Percentiles rank a stretch among this genome's conserved stretches.
Evolutionary conservation across 2,329 filamentous ascomycete genomes (phyloP).

Genomic region (Fusarium nelsonii): DNA sequence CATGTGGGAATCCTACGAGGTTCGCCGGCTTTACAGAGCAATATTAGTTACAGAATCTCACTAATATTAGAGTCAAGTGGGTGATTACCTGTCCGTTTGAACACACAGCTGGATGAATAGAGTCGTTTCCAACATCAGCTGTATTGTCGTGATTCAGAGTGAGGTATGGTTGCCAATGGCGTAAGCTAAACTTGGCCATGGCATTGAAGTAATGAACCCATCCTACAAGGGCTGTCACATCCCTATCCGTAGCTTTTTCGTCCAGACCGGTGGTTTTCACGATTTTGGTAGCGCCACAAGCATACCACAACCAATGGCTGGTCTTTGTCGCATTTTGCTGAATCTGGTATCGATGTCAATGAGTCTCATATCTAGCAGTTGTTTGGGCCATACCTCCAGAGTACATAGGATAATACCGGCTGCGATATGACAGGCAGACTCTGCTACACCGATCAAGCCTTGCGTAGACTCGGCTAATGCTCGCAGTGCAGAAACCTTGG

Average conservation of each 20-base stretch:
- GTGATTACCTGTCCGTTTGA: background rate
- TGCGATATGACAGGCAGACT: slow-evolving; percentile 37
- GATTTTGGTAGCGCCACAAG: slow-evolving; percentile 33
- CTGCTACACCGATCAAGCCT: background rate
- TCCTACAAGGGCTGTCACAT: slow-evolving; percentile 21
- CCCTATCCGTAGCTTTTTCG: background rate
- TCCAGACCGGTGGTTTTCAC: slow-evolving; percentile 26
- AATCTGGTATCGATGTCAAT: slow-evolving; percentile 4
- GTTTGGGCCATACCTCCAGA: slow-evolving; percentile 17
- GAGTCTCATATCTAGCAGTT: no score
- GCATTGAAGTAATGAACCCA: slow-evolving; percentile 40
- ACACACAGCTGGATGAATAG: slow-evolving; percentile 26
- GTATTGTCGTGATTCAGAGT: background rate
- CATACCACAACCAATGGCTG: slow-evolving; percentile 42
- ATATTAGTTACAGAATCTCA: background rate
- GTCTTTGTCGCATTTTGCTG: slow-evolving; percentile 32
- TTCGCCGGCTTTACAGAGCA: background rate
- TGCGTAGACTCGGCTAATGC: slow-evolving; percentile 16
- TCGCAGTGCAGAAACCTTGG: slow-evolving; percentile 31
- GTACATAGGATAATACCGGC: slow-evolving; percentile 37
- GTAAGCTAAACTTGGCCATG: slow-evolving; percentile 27
- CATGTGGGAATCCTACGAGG: slow-evolving; percentile 2
- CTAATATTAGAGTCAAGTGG: rapidly evolving
- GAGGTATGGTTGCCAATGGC: slow-evolving; percentile 38
- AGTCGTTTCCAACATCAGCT: background rate